These are phyloP conservation scores for Dioszegia hungarica DNA, from an alignment of 768 basidiomycete genomes.

Conservation along the genomic window DNA sequence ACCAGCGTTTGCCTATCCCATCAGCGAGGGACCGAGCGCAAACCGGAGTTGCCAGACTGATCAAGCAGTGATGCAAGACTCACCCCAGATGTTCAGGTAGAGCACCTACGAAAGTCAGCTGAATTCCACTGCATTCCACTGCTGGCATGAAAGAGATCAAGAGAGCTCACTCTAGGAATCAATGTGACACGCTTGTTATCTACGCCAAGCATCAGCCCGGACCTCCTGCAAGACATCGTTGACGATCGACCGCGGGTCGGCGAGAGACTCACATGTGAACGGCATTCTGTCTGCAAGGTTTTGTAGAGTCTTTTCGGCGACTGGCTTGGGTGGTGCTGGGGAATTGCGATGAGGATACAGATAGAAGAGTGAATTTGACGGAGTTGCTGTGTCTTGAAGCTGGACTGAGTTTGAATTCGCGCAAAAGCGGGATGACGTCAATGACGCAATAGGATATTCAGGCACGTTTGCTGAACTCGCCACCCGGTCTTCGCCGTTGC, in stretches of 20 bases:
- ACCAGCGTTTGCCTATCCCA: constrained; percentile 26
- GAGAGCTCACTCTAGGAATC: constrained; percentile 32
- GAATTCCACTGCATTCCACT: background rate
- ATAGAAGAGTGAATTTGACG: too few relatives aligned
- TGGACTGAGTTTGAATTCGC: background rate
- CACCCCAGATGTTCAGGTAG: constrained; percentile 35
- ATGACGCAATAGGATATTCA: background rate
- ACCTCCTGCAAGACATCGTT: background rate
- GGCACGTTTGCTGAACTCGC: background rate
- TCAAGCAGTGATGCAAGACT: background rate
- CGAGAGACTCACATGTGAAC: constrained; percentile 12
- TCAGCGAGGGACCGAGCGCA: background rate
- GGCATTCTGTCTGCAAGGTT: too few relatives aligned
- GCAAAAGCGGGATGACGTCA: background rate
- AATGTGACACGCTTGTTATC: constrained; percentile 34
- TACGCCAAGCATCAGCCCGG: background rate
- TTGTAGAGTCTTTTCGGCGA: background rate
- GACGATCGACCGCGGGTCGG: background rate
- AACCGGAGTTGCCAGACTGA: too few relatives aligned
- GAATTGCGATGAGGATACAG: background rate
- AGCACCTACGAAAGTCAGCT: constrained; percentile 18
- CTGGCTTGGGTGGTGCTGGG: background rate
- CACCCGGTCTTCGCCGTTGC: background rate
- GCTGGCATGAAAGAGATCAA: background rate
- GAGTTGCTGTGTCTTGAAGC: too few relatives aligned